A percentile compares a stretch with the other conserved stretches of the same genome.
These are phyloP conservation scores for Anacardium occidentale DNA, from an alignment of 345 rosid species.

Conservation along the genomic window DNA sequence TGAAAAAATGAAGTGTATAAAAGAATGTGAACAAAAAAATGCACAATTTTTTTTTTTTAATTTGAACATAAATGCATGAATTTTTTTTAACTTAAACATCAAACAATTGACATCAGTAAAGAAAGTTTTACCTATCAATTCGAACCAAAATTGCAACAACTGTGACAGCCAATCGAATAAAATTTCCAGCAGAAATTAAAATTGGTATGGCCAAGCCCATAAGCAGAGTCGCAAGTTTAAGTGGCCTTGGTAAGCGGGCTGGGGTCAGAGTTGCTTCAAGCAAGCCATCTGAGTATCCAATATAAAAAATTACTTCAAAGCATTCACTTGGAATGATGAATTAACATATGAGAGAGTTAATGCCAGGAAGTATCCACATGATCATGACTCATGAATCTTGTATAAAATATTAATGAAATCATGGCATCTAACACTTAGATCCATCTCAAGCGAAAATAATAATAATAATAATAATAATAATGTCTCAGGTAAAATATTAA, in stretches of 20 bases:
- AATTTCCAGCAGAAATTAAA: conserved; percentile 64
- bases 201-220: conserved; percentile 70
- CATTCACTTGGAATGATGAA: conserved; percentile 6
- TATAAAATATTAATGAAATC: conserved; percentile 10
- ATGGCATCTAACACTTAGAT: neutral
- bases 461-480: no score
- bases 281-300: conserved; percentile 66
- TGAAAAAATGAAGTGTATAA: neutral
- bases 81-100: neutral
- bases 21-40: neutral
- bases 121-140: conserved; percentile 59
- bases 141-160: conserved; percentile 65
- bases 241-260: conserved; percentile 76
- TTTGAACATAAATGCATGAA: neutral
- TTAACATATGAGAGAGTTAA: neutral
- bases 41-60: no score
- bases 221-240: conserved; percentile 83
- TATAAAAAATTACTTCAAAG: conserved; percentile 18
- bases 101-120: neutral
- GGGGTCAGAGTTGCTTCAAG: conserved; percentile 94
- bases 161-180: conserved; percentile 53
- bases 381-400: conserved; percentile 10
- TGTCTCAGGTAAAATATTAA: conserved; percentile 5
- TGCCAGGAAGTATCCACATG: conserved; percentile 12
- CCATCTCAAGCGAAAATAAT: conserved; percentile 4